phyloP scores from a whole-genome alignment of 228 moss, liverwort and hornwort species.

The Sphagnum fallax region DNA sequence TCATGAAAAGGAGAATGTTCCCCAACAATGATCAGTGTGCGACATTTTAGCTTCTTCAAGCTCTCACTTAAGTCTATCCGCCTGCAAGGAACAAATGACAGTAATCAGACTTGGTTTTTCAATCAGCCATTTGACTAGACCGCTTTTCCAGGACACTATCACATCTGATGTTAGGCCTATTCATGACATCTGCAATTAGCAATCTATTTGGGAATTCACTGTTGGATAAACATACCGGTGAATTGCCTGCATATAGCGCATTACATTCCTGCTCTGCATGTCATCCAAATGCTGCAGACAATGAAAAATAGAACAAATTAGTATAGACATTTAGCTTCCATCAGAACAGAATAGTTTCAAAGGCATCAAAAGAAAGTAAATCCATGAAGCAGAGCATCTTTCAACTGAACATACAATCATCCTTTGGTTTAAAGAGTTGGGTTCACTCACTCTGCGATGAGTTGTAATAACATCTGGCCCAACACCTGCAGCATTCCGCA shows the following conservation, averaged over 20 bases:
- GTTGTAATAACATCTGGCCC: conserved; percentile 25
- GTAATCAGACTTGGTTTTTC: no score
- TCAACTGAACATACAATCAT: no score
- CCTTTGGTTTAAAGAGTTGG: not conserved
- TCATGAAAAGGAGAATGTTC: conserved; percentile 40
- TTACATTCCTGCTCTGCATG: conserved; percentile 32
- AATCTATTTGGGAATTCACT: no score
- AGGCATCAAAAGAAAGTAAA: no score
- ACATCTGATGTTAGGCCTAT: no score
- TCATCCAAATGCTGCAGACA: conserved; percentile 38
- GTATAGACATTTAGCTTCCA: no score
- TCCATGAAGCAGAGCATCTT: no score
- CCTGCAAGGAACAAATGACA: conserved; percentile 8
- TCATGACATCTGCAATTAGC: no score
- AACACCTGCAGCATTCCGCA: conserved; percentile 14
- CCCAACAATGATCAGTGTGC: conserved; percentile 39
- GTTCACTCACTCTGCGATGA: conserved; percentile 26
- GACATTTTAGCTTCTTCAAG: conserved; percentile 39
- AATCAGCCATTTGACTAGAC: no score
- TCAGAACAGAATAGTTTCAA: no score
- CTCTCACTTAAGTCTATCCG: conserved; percentile 24
- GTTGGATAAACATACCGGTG: conserved; percentile 18
- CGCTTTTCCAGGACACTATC: no score
- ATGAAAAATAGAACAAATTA: no score
- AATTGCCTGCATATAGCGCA: conserved; percentile 43